Base-by-base conservation (phyloP, 148 eudicot species). In the Camellia sinensis region DNA sequence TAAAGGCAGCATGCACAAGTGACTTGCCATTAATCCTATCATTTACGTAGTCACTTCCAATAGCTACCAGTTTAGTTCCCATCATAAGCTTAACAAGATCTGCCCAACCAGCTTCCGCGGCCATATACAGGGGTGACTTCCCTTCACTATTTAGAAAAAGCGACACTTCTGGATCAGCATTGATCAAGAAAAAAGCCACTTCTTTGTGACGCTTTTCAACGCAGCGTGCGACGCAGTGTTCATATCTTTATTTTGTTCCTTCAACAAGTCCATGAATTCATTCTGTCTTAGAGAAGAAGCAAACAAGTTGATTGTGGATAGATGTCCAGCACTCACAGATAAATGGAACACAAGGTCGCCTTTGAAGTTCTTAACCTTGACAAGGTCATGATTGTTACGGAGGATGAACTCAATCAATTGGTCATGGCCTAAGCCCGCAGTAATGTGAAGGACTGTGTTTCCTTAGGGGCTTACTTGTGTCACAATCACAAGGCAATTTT, bases 361-460 rank as follows among this genome's bases (percentile, higher is more conserved):
- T 2, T 15, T 57, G 45, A 46, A 15, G 70, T 83, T 83, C 37
- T 79, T 79, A 43, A 56, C 48, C 69, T 43, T 45, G 7, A 79
- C 17, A 57, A 79, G 76, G 43, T 67, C 21, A 5, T 79, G 79
- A 75, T 15, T 37, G 37, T 75, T 57, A 50, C 44, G 44, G 60
- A 53, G 43, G 22, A 81, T 77, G 45, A 68, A 61, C 57, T n/a
- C 43, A 29, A 76, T 79, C 44, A 19, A 56, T 48, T 13, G 48
- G 11, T 19, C 17, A 50, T 48, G 29, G 6, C 62, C 59, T 41
- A 68, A 7, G n/a, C 63, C 59, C 15, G 69, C 75, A 0, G 83
- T 75, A 14, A 81, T 12, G 15, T 81, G 83, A 21, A 81, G 80
- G 44, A 81, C 17, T 57, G 79, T 75, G 75, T 81, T 75, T 18